Evolutionary conservation across 208 protist species (phyloP), one percentile per base, ranked within the genome.

Genomic region (Histomonas meleagridis): DNA sequence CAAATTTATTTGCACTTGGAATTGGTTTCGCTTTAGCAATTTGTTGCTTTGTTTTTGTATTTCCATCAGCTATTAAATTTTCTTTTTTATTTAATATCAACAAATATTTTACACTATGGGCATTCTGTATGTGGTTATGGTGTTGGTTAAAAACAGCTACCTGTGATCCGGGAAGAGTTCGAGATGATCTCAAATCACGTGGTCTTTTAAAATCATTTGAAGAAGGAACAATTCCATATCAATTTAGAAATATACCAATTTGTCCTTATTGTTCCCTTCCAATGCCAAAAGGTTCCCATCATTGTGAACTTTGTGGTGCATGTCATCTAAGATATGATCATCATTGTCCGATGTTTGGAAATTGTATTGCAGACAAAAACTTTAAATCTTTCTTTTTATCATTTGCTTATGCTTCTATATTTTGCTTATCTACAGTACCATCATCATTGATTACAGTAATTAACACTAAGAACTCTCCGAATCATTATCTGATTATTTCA

Each of bases 281-380:
- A 18, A 86, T 32, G 46, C 76, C 76, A 16, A 51, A 32, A 86
- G 46, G 76, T 1, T 18, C 46, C 14, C 7, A 28, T 9, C 76
- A 86, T 55, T 86, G 76, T n/a, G 46, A 86, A 4, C 26, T 40
- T 46, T 86, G 76, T n/a, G 46, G 46, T 12, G 38, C 21, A 1
- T 86, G 76, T 46, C 14, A 51, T 51, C 55, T 86, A 55, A 51
- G 76, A 55, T 3, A 55, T 32, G 76, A 86, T 86, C 76, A 86
- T 86, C 76, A 86, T 28, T 86, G 76, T n/a, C 46, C 16, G 38
- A 28, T 86, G 18, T 57, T 43, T 16, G 76, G 43, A n/a, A 32
- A 86, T 26, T 86, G 76, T 38, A n/a, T 86, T 86, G 76, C 76
- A 21, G 76, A 86, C 38, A 86, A 46, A 28, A 86, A 86, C 38